These are phyloP conservation scores for Mikania micrantha DNA, from an alignment of 129 eudicot species.

Conservation along the genomic window DNA sequence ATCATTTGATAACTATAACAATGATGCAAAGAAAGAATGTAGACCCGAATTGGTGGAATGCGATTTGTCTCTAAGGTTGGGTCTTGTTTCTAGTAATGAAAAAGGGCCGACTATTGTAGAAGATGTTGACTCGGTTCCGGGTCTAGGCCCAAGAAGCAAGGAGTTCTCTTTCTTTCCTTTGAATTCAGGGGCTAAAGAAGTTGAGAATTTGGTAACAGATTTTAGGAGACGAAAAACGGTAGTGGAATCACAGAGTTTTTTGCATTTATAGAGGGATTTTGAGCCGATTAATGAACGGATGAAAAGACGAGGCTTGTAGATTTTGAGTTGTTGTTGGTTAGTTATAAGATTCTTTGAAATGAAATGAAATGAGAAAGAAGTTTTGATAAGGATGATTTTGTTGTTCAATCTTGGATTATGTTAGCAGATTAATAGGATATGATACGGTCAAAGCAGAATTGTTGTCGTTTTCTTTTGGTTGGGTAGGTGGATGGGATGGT, in stretches of 20 bases:
- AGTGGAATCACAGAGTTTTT: slow-evolving; percentile 24
- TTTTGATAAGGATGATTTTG: neutral
- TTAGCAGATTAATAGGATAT: neutral
- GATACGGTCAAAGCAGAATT: slow-evolving; percentile 1
- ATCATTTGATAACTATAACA: neutral
- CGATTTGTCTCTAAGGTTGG: slow-evolving; percentile 80
- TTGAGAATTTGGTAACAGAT: slow-evolving; percentile 33
- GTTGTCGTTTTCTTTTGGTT: slow-evolving; percentile 6
- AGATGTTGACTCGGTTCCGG: slow-evolving; percentile 28
- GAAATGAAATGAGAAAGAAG: neutral
- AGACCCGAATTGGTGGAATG: slow-evolving; percentile 30
- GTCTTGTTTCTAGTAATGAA: slow-evolving; percentile 35
- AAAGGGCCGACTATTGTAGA: slow-evolving; percentile 22
- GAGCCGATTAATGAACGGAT: slow-evolving; percentile 23
- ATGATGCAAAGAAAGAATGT: slow-evolving; percentile 17
- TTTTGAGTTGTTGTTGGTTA: neutral
- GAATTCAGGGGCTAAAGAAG: slow-evolving; percentile 31
- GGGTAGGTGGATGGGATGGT: slow-evolving; percentile 4
- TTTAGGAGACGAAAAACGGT: slow-evolving; percentile 50
- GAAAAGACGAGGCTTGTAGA: slow-evolving; percentile 41
- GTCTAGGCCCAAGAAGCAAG: slow-evolving; percentile 21
- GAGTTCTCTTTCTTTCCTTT: slow-evolving; percentile 63
- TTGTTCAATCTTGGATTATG: neutral
- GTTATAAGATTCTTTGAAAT: slow-evolving; percentile 1
- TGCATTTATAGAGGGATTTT: slow-evolving; percentile 30